Evolutionary conservation across 257 asterid species (phyloP), one percentile per base, ranked within the genome.

Genomic region (Schizonepeta tenuifolia): DNA sequence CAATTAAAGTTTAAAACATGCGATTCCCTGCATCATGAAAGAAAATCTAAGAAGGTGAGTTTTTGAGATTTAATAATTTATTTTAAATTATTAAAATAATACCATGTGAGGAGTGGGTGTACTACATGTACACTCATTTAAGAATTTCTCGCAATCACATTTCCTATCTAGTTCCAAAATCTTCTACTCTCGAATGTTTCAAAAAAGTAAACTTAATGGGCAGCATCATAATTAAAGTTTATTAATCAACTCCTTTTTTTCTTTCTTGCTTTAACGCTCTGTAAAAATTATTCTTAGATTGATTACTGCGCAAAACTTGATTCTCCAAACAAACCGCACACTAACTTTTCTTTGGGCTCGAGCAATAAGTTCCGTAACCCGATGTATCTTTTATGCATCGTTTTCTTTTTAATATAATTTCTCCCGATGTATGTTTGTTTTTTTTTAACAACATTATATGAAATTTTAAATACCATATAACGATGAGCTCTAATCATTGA

Each of bases 241-340:
- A 49, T n/a, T 26, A 1, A 6, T 11, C 22, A 14, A 36, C 6
- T 28, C 10, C 40, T 22, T 21, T 49, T 15, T 65, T 4, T n/a
- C n/a, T n/a, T 65, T 59, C 47, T 44, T 6, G 9, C 22, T n/a
- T 15, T 50, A 46, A 44, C 17, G 44, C 43, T 49, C 20, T 62
- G 26, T 40, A 20, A 26, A 46, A n/a, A 71, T 74, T 81, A 84
- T 84, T 78, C 87, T 65, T 82, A 53, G 83, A 71, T 83, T 80
- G 83, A 72, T 20, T 9, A 41, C 66, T n/a, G 60, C 58, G 62
- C 65, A 57, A 70, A 71, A 68, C 66, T 57, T 50, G 78, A 76
- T 74, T 79, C 86, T 71, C 57, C 65, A 67, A 43, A 41, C 28
- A 75, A 61, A 18, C 72, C 38, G 36, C 51, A 31, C 17, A 33